Percentiles rank a stretch among this genome's conserved stretches.
These are phyloP conservation scores for Citrus inodora DNA, from an alignment of 345 rosid species.

Conservation along the genomic window DNA sequence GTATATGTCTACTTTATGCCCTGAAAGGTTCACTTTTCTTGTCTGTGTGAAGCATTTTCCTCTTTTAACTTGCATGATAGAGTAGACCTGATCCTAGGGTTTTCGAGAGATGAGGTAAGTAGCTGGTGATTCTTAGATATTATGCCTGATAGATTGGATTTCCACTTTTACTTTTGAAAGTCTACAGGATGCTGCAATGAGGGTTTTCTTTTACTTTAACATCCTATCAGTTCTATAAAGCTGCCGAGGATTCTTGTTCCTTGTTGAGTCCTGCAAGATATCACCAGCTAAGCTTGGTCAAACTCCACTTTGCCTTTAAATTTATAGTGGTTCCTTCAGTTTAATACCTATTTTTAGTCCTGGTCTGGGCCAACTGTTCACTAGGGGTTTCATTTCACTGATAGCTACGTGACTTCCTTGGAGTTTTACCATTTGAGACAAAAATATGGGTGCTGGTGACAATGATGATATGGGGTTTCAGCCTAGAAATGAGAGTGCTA, in stretches of 20 bases:
- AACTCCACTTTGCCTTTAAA: constrained; percentile 32
- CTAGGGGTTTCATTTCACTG: constrained; percentile 19
- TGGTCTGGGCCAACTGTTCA: constrained; percentile 17
- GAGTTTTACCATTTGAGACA: constrained; percentile 28
- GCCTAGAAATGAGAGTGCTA: constrained; percentile 38
- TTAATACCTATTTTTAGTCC: constrained; percentile 21
- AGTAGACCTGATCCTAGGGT: constrained; percentile 42
- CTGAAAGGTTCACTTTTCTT: constrained; percentile 91
- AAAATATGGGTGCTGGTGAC: constrained; percentile 55
- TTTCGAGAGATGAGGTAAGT: constrained; percentile 35
- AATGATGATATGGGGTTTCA: constrained; percentile 49
- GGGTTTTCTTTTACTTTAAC: constrained; percentile 49
- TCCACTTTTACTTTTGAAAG: constrained; percentile 36
- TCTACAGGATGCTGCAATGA: constrained; percentile 47
- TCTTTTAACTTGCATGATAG: constrained; percentile 38
- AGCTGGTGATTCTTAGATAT: constrained; percentile 55
- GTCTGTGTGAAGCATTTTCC: constrained; percentile 51
- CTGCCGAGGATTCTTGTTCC: constrained; percentile 59
- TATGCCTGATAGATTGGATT: constrained; percentile 58
- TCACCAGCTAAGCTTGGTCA: constrained; percentile 51
- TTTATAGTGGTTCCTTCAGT: constrained; percentile 14
- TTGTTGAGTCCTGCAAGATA: constrained; percentile 69
- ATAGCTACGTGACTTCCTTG: constrained; percentile 15
- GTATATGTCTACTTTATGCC: constrained; percentile 67
- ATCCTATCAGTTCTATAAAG: constrained; percentile 55